Percentiles rank a stretch among this genome's conserved stretches.
phyloP scores from a whole-genome alignment of 257 asterid species.

The Nicotiana otophora region DNA sequence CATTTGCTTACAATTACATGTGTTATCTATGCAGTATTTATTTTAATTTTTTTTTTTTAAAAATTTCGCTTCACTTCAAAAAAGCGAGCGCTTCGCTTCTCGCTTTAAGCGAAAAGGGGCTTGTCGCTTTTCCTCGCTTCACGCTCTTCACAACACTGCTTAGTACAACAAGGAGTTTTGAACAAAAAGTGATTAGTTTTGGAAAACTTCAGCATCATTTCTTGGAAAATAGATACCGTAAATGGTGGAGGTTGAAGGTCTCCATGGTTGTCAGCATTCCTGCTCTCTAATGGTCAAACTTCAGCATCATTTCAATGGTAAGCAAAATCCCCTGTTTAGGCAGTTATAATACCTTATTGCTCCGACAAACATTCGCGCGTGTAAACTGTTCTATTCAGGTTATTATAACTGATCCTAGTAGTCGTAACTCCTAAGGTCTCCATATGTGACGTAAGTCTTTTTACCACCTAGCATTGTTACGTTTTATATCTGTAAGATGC shows the following conservation, averaged over 20 bases:
- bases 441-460: not conserved
- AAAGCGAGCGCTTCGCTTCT: too few relatives aligned
- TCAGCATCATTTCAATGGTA: not conserved
- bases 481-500: not conserved
- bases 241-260: not conserved
- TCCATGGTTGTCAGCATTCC: not conserved
- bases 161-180: not conserved
- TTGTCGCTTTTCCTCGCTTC: too few relatives aligned
- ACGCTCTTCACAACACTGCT: too few relatives aligned
- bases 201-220: slow-evolving; percentile 2
- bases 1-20: too few relatives aligned
- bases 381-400: not conserved
- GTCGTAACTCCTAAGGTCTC: not conserved
- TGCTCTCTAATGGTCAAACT: not conserved
- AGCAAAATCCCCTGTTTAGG: not conserved
- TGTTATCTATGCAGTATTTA: too few relatives aligned
- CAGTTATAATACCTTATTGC: not conserved
- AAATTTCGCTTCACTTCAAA: too few relatives aligned
- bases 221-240: not conserved
- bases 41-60: too few relatives aligned
- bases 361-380: not conserved
- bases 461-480: not conserved
- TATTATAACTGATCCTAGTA: not conserved
- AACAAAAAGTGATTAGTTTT: not conserved
- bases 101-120: too few relatives aligned